phyloP scores from a whole-genome alignment of 73 alveolate genomes.

The Uronychia binucleata region DNA sequence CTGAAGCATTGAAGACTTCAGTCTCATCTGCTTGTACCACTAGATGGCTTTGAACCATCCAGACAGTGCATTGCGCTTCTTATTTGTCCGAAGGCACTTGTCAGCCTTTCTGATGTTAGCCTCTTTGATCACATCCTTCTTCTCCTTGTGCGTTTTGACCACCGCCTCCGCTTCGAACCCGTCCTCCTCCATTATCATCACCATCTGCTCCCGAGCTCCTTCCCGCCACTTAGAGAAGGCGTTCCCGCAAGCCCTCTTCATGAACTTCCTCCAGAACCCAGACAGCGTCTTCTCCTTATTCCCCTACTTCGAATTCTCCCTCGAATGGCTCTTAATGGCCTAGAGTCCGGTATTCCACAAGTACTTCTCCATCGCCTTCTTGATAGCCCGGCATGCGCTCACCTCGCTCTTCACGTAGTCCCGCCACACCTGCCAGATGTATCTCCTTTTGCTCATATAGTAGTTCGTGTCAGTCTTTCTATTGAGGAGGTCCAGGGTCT shows the following conservation, averaged over 20 bases:
- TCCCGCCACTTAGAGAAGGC: slow-evolving; percentile 38
- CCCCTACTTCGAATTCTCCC: not conserved
- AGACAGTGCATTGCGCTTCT: slow-evolving; percentile 6
- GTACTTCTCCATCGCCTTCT: slow-evolving; percentile 31
- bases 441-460: slow-evolving; percentile 40
- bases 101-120: slow-evolving; percentile 15
- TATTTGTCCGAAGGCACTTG: not conserved
- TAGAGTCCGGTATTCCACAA: slow-evolving; percentile 25
- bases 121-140: slow-evolving; percentile 20
- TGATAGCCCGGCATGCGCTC: not conserved
- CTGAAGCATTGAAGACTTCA: not conserved
- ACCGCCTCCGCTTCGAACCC: slow-evolving; percentile 14
- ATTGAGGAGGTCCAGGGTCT: slow-evolving; percentile 16
- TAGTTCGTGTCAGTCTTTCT: slow-evolving; percentile 22
- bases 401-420: slow-evolving; percentile 30
- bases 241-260: slow-evolving; percentile 40
- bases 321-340: slow-evolving; percentile 20
- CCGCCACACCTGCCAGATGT: slow-evolving; percentile 30
- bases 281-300: slow-evolving; percentile 8
- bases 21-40: not conserved
- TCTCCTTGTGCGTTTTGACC: slow-evolving; percentile 6
- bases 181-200: not conserved
- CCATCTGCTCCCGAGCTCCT: not conserved
- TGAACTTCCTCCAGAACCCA: slow-evolving; percentile 23
- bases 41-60: slow-evolving; percentile 9